Evolutionary conservation across 495 filamentous ascomycete species (phyloP), one percentile per base, ranked within the genome.

Genomic region (Penicillium odoratum): DNA sequence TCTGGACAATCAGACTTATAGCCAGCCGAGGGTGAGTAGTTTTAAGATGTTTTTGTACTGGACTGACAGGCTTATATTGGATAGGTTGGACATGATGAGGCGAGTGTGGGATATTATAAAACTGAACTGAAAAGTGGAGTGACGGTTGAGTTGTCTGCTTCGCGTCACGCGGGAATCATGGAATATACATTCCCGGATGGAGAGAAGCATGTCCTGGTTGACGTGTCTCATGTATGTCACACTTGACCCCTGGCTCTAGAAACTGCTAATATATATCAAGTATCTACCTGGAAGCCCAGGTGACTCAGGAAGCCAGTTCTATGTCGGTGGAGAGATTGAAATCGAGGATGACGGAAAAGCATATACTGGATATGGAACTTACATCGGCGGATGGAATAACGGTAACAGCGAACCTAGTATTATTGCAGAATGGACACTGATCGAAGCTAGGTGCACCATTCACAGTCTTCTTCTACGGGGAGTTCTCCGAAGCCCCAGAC

Each of bases 391-490:
- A 13, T 83, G 78, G 78, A 87, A 87, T 66, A 74, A 83, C 54
- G 70, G 81, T 79, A 51, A 61, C 61, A 30, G 3, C 31, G 3
- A 36, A 36, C 30, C 51, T 44, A 46, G 40, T n/a, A 31, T 4
- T 56, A 34, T 9, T 16, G 18, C 30, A 36, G 29, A 15, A 43
- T 13, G 16, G 8, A 13, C 15, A 47, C 40, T 29, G 9, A 38
- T 28, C n/a, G 47, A 67, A 50, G 72, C 11, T 70, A 80, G 82
- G 75, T 26, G 77, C 80, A 0, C 75, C 78, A 15, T 89, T 85
- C 77, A 85, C 75, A 3, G 82, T 90, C 4, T 83, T 83, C 60
- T 88, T 88, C 64, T 88, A 85, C 55, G 86, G 86, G 26, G 75
- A 81, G 48, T 88, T 89, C 56, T 74, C 81, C 30, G 56, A 73